A percentile compares a stretch with the other conserved stretches of the same genome.
phyloP scores from a whole-genome alignment of 768 basidiomycete species.

The Leccinum imitatum region DNA sequence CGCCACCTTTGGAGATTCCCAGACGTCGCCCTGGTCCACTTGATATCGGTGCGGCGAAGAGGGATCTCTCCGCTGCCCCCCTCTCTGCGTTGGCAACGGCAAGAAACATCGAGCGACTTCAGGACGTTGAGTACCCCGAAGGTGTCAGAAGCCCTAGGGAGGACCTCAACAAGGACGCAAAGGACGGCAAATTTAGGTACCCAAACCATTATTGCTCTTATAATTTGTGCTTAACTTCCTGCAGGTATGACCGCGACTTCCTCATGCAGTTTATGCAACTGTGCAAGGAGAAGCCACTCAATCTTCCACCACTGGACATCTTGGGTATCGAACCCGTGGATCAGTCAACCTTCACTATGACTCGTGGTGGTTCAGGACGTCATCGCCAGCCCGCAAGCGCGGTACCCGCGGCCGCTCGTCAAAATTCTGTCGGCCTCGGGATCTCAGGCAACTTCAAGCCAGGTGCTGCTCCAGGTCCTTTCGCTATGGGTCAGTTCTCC shows the following conservation, averaged over 20 bases:
- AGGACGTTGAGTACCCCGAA: constrained; percentile 75
- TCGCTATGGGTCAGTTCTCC: too few relatives aligned
- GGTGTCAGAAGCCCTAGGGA: constrained; percentile 78
- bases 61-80: constrained; percentile 32
- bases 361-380: constrained; percentile 65
- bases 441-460: constrained; percentile 27
- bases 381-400: constrained; percentile 44
- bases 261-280: constrained; percentile 93
- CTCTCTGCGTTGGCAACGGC: constrained; percentile 75
- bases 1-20: constrained; percentile 40
- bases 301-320: constrained; percentile 83
- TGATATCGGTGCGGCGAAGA: constrained; percentile 59
- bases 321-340: constrained; percentile 86
- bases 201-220: not conserved
- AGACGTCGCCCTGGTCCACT: constrained; percentile 68
- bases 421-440: constrained; percentile 47
- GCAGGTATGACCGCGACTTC: constrained; percentile 95
- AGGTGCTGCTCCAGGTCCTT: too few relatives aligned
- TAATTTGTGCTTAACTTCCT: constrained; percentile 9
- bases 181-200: constrained; percentile 88
- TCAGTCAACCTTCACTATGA: constrained; percentile 48
- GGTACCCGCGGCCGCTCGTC: constrained; percentile 45
- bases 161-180: constrained; percentile 81
- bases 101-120: constrained; percentile 80
- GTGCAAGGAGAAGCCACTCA: constrained; percentile 94